A percentile compares a stretch with the other conserved stretches of the same genome.
Conservation (phyloP, 306 rosid species). For the Cucumis cinereus region DNA sequence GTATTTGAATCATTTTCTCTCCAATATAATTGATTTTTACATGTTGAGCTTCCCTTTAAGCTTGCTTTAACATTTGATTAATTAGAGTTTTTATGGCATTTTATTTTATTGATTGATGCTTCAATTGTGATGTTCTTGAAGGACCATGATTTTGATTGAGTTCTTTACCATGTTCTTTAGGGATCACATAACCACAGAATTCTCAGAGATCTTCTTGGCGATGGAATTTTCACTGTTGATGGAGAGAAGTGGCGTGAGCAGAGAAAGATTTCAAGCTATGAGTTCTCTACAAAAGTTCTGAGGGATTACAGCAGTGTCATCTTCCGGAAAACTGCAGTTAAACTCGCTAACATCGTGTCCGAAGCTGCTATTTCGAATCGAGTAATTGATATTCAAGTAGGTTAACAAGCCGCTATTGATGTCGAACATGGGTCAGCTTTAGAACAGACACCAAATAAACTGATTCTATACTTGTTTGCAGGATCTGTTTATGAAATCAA, state of each 20-base stretch:
- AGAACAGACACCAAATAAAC: no score
- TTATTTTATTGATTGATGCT: not conserved
- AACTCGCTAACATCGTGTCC: conserved; percentile 15
- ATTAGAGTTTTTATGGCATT: no score
- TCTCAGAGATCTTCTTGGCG: conserved; percentile 76
- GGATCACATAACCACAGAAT: conserved; percentile 12
- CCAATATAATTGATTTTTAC: not conserved
- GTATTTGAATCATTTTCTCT: not conserved
- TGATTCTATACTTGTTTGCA: not conserved
- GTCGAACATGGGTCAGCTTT: not conserved
- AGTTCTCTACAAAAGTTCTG: conserved; percentile 19
- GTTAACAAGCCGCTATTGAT: not conserved
- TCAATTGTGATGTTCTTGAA: not conserved
- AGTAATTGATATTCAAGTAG: conserved; percentile 15
- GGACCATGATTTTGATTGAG: conserved; percentile 16
- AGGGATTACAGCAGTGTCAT: conserved; percentile 17
- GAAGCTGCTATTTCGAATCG: conserved; percentile 7
- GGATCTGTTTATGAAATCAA: conserved; percentile 22
- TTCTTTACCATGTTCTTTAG: conserved; percentile 3
- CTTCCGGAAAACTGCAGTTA: conserved; percentile 14
- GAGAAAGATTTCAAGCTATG: conserved; percentile 23
- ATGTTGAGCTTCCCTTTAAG: not conserved
- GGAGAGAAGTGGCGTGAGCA: conserved; percentile 22
- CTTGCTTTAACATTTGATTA: not conserved
- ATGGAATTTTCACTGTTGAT: conserved; percentile 56